Conservation (phyloP, 306 rosid species). For the Casuarina cunninghamiana region DNA sequence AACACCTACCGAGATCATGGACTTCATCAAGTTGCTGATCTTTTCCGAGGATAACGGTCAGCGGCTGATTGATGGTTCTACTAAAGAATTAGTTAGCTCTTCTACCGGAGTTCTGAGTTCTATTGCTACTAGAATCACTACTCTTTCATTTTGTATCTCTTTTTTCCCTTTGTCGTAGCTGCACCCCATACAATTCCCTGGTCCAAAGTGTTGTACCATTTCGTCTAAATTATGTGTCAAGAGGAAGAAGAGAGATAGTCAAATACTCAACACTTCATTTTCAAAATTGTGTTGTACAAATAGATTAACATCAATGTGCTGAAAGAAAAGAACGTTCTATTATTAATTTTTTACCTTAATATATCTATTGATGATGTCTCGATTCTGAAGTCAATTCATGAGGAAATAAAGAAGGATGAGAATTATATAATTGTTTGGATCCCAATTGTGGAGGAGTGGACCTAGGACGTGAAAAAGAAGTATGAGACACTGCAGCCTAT, state of each 20-base stretch:
- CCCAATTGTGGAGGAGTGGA: constrained; percentile 59
- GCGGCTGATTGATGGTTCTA: constrained; percentile 33
- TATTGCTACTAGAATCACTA: too few relatives aligned
- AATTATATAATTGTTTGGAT: constrained; percentile 62
- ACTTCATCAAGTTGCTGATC: constrained; percentile 15
- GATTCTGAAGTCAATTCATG: constrained; percentile 34
- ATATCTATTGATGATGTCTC: background rate
- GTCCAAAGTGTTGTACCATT: too few relatives aligned
- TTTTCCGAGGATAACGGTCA: constrained; percentile 16
- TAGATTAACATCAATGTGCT: constrained; percentile 21
- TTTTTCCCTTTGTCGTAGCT: too few relatives aligned
- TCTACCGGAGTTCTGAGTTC: background rate
- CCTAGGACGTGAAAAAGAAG: constrained; percentile 36
- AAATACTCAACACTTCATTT: background rate
- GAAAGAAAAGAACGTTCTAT: constrained; percentile 27
- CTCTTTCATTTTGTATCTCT: too few relatives aligned
- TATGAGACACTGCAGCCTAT: constrained; percentile 42
- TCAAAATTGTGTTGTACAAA: background rate
- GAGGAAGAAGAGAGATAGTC: too few relatives aligned
- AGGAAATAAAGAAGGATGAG: constrained; percentile 23
- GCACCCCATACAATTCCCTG: too few relatives aligned
- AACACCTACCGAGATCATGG: constrained; percentile 41
- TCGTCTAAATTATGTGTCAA: too few relatives aligned
- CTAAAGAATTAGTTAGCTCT: constrained; percentile 26
- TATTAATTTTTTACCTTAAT: constrained; percentile 35